Evolutionary conservation across 441 rosid genomes (phyloP), one percentile per base, ranked within the genome.

Genomic region (Arabidopsis hybrid): DNA sequence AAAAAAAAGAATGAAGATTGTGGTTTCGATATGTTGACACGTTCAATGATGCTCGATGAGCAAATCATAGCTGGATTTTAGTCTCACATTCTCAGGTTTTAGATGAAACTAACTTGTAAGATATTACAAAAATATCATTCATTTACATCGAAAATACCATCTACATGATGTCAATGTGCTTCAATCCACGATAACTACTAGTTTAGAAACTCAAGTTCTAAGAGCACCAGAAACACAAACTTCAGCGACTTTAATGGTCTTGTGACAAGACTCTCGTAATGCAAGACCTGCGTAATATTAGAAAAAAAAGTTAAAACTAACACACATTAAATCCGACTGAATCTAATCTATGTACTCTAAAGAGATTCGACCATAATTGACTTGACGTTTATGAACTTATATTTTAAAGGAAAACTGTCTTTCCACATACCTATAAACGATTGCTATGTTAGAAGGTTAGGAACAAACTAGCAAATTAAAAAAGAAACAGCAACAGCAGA

Each of bases 381-480:
- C 53, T 38, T 38, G 40, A 38, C 62, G 2, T 39, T n/a, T 60
- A 40, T 60, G 16, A 40, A 39, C 2, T 18, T 12, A 40, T 42
- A 40, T 11, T 14, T 29, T 39, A 3, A 35, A 31, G 31, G 10
- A 5, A 3, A 14, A 56, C 4, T 17, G 13, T 51, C 7, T 13
- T 45, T 45, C 17, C 8, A 45, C 6, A 5, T n/a, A 2, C 26
- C 55, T 17, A 49, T 49, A 26, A 53, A 53, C 18, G 18, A 13
- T 12, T 56, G 29, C 18, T 8, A 13, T 53, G 56, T 52, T 31
- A 42, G 69, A 46, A 46, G 56, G 31, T 46, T 16, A 65, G 17
- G 47, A 57, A 64, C 36, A 73, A 42, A 36, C 32, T 43, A 29
- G 7, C 42, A 58, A 43, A 1, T 7, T 26, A 0, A 1, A 7